Base-by-base conservation (phyloP, 2,329 filamentous ascomycete species). In the Nothomitra cinnamomea region DNA sequence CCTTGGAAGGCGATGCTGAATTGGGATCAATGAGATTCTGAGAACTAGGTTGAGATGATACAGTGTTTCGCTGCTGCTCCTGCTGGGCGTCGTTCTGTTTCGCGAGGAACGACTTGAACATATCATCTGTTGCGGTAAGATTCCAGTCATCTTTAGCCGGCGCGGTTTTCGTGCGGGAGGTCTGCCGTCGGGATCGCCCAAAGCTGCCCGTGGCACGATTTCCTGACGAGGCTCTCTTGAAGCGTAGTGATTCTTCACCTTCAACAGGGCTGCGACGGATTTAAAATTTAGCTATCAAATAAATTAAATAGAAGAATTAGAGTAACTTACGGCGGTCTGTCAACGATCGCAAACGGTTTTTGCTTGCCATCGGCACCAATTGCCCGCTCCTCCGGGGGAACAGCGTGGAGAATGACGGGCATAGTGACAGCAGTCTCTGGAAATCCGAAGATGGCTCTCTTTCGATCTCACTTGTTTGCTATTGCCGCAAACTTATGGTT, bases 351-450 rank as follows among this genome's bases (percentile, higher is more conserved):
- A 62, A 82, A 83, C 1, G 80, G 80, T 57, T 80, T 70, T 64
- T 77, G 76, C 58, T 82, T 64, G 57, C 80, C 80, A 66, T 83
- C 80, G 53, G 81, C 77, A 55, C 80, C 80, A 4, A 78, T 68
- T 63, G 82, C 83, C 51, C 79, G 75, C 63, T 83, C 80, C 51
- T 83, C 79, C 58, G 83, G 79, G 54, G 79, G 79, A 58, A 83
- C 80, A 63, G 82, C 82, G 63, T 83, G 80, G 35, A 83, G 69
- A 61, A 83, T 82, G 55, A 83, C 69, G 59, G 80, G 80, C 78
- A 82, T 82, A 58, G 58, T 62, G n/a, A 52, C 4, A 17, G 6
- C 17, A 13, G 15, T 1, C 22, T 22, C 10, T 50, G 47, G 47
- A 7, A n/a, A n/a, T 24, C 42, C 19, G 8, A 21, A 45, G 42